Base-by-base conservation (phyloP, 768 basidiomycete genomes). In the Hypholoma fasciculare region DNA sequence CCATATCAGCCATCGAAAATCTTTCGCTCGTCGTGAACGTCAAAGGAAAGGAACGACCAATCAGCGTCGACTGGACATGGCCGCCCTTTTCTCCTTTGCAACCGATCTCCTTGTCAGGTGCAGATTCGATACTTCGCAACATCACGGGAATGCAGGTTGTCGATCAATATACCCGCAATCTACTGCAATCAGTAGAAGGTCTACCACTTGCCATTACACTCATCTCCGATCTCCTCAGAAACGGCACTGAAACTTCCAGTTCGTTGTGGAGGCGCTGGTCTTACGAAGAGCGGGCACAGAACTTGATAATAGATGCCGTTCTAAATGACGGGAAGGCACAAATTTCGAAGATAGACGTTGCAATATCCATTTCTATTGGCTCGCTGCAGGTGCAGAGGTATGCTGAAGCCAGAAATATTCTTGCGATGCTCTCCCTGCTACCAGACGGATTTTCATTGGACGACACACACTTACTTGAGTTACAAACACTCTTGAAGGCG, bases 241-340 rank as follows among this genome's bases (percentile, higher is more conserved):
- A 54, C 2, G 44, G 54, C 4, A 17, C 36, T 0, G 54, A 54
- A 26, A 54, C 43, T 2, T 54, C 54, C 5, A 54, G 43, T 20
- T 54, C 54, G 7, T 54, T 54, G 14, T 54, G 54, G 54, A 46
- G 12, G 43, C 43, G 54, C 17, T 54, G 54, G 54, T 19, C 20
- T 3, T 54, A 47, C 14, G 46, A 37, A 23, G 54, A 54, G 19
- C 27, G 34, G 12, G 17, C 27, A 30, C 30, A 47, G 8, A 40
- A 44, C 1, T 54, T 43, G 12, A 46, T 46, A 4, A 37, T 44
- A 16, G 27, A 43, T 7, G 7, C 48, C 9, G 26, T 3, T 27
- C 23, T 23, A 42, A 44, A 46, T 8, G 27, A 26, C 7, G 30
- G 7, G n/a, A 48, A 13, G 11, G 20, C 30, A 9, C 30, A 47